phyloP scores from a whole-genome alignment of 176 grass and related monocot genomes.

The bread wheat (Triticum aestivum) region DNA sequence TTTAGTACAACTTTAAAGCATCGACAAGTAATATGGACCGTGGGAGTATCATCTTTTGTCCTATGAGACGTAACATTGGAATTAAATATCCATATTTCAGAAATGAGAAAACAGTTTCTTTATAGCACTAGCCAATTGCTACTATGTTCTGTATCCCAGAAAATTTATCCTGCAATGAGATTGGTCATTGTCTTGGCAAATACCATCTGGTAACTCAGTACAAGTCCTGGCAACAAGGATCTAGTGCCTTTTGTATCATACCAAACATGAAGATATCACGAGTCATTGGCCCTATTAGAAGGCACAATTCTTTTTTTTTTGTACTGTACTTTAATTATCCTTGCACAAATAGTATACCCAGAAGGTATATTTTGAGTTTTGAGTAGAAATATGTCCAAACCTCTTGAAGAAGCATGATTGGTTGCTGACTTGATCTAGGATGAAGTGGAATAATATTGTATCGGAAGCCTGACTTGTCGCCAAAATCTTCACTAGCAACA shows the following conservation, averaged over 20 bases:
- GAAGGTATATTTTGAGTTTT: conserved; percentile 15
- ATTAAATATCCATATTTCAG: not conserved
- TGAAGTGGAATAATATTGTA: conserved; percentile 95
- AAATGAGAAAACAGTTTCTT: not conserved
- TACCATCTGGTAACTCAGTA: not conserved
- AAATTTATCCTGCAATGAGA: not conserved
- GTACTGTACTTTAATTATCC: not conserved
- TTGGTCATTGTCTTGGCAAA: conserved; percentile 5
- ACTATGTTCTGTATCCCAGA: conserved; percentile 6
- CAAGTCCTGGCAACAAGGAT: not conserved
- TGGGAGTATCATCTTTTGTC: no score
- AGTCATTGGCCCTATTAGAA: not conserved
- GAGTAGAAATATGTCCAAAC: conserved; percentile 41
- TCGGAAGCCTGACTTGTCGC: conserved; percentile 57
- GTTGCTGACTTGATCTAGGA: conserved; percentile 53
- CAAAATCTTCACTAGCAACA: conserved; percentile 52
- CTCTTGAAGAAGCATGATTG: conserved; percentile 92
- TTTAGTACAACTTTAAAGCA: no score
- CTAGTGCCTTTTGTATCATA: conserved; percentile 1
- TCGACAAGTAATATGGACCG: no score
- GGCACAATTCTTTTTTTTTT: not conserved
- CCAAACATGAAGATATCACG: not conserved
- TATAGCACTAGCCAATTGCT: not conserved
- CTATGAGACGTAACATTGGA: not conserved
- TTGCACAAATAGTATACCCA: not conserved